A percentile compares a stretch with the other conserved stretches of the same genome.
Conservation (phyloP, 805 yeast species). For the Candida oleophila region DNA sequence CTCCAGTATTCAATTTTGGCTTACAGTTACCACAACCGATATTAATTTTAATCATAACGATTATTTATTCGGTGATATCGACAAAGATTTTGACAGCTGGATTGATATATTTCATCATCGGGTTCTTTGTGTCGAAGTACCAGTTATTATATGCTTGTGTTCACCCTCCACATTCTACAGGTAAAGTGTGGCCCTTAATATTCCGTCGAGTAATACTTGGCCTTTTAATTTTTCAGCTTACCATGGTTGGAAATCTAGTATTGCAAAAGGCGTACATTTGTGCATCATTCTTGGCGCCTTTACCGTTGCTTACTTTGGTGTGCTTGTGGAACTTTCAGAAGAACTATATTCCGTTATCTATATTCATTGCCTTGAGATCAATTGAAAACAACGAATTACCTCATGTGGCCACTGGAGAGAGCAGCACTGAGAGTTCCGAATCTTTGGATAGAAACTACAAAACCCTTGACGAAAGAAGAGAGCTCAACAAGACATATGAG, state of each 20-base stretch:
- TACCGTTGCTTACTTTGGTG: slow-evolving; percentile 67
- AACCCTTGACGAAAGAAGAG: slow-evolving; percentile 80
- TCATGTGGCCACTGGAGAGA: slow-evolving; percentile 19
- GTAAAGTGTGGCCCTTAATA: slow-evolving; percentile 92
- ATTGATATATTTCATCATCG: slow-evolving; percentile 75
- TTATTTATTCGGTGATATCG: slow-evolving; percentile 86
- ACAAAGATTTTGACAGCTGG: slow-evolving; percentile 86
- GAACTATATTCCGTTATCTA: slow-evolving; percentile 75
- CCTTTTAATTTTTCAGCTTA: slow-evolving; percentile 76
- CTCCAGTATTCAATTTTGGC: slow-evolving; percentile 92
- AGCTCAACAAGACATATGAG: slow-evolving; percentile 65
- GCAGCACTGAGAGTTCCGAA: slow-evolving; percentile 1
- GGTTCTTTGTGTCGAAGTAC: slow-evolving; percentile 87
- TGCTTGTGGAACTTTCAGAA: slow-evolving; percentile 79
- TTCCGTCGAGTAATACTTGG: slow-evolving; percentile 83
- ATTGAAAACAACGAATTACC: slow-evolving; percentile 49
- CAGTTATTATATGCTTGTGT: slow-evolving; percentile 87
- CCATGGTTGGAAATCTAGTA: slow-evolving; percentile 89
- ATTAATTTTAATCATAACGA: slow-evolving; percentile 76
- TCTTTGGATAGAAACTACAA: slow-evolving; percentile 21
- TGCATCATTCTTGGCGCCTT: slow-evolving; percentile 70
- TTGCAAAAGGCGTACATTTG: slow-evolving; percentile 76
- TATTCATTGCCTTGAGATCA: slow-evolving; percentile 85
- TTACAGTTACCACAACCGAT: slow-evolving; percentile 89
- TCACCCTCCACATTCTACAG: slow-evolving; percentile 96